These are phyloP conservation scores for Ilex paraguariensis DNA, from an alignment of 305 asterid genomes.

Conservation along the genomic window DNA sequence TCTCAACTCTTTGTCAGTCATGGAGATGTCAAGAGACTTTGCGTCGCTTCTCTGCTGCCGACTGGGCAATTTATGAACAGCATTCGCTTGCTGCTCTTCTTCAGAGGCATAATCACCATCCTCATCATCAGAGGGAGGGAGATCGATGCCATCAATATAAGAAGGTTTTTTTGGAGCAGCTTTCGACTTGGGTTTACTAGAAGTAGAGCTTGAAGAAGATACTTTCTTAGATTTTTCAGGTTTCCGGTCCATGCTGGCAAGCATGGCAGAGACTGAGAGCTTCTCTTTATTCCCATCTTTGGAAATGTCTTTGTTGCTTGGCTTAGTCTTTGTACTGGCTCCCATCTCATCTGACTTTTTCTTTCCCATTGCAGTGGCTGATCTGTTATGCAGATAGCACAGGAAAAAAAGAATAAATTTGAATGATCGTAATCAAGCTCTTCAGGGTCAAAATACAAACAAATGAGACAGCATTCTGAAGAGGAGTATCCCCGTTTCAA, in stretches of 20 bases:
- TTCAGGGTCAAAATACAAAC: too few relatives aligned
- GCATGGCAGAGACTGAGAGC: conserved; percentile 1
- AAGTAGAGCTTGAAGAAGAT: neutral
- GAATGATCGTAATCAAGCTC: too few relatives aligned
- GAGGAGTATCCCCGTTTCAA: too few relatives aligned
- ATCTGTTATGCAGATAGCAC: too few relatives aligned
- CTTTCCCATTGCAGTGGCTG: neutral
- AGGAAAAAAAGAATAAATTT: too few relatives aligned
- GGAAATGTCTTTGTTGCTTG: neutral
- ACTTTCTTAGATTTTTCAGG: neutral
- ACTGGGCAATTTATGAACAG: too few relatives aligned
- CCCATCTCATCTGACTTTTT: neutral
- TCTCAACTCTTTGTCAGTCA: neutral
- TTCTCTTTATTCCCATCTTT: conserved; percentile 6
- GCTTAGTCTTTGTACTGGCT: neutral
- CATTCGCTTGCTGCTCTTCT: neutral
- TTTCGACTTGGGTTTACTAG: neutral
- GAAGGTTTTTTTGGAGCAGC: neutral
- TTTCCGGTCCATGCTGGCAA: conserved; percentile 3
- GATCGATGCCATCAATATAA: neutral
- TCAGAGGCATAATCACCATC: neutral
- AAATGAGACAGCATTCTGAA: too few relatives aligned
- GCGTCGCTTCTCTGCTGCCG: neutral
- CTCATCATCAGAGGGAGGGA: neutral
- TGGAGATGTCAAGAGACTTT: conserved; percentile 1